phyloP scores from a whole-genome alignment of 1,139 yeast species.

The Suhomyces kunorum region DNA sequence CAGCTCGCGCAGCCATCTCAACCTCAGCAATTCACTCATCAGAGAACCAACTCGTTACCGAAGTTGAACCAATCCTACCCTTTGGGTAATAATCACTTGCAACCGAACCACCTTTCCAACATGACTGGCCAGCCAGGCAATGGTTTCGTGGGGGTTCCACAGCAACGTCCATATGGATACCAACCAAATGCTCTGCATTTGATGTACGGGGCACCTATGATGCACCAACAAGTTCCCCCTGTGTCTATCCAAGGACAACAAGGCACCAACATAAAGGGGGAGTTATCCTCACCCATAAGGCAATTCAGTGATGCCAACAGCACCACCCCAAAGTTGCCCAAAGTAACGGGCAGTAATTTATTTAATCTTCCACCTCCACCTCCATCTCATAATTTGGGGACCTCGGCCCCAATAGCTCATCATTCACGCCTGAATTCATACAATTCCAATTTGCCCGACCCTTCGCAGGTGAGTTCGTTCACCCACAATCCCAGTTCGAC shows the following conservation, averaged over 20 bases:
- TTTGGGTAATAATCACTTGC: slow-evolving; percentile 22
- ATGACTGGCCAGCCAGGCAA: slow-evolving; percentile 18
- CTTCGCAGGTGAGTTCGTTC: slow-evolving; percentile 8
- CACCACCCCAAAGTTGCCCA: slow-evolving; percentile 41
- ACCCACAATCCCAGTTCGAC: slow-evolving; percentile 12
- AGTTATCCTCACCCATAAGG: slow-evolving; percentile 39
- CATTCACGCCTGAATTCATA: slow-evolving; percentile 36
- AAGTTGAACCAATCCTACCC: slow-evolving; percentile 25
- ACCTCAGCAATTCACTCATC: slow-evolving; percentile 17
- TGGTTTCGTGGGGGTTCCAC: slow-evolving; percentile 11
- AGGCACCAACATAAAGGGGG: slow-evolving; percentile 16
- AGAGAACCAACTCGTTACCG: slow-evolving; percentile 23
- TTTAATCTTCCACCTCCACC: slow-evolving; percentile 42
- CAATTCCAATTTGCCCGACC: slow-evolving; percentile 15
- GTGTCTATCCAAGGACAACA: slow-evolving; percentile 12
- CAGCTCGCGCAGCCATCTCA: slow-evolving; percentile 4
- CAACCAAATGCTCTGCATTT: slow-evolving; percentile 16
- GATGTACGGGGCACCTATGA: slow-evolving; percentile 18
- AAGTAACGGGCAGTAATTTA: slow-evolving; percentile 30
- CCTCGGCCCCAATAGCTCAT: slow-evolving; percentile 18
- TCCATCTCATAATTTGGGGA: slow-evolving; percentile 18
- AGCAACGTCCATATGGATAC: slow-evolving; percentile 15
- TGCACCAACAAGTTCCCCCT: slow-evolving; percentile 16
- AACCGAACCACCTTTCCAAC: slow-evolving; percentile 28
- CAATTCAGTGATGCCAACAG: slow-evolving; percentile 27